These are phyloP conservation scores for Mycena vulgaris DNA, from an alignment of 768 basidiomycete species.

Conservation along the genomic window DNA sequence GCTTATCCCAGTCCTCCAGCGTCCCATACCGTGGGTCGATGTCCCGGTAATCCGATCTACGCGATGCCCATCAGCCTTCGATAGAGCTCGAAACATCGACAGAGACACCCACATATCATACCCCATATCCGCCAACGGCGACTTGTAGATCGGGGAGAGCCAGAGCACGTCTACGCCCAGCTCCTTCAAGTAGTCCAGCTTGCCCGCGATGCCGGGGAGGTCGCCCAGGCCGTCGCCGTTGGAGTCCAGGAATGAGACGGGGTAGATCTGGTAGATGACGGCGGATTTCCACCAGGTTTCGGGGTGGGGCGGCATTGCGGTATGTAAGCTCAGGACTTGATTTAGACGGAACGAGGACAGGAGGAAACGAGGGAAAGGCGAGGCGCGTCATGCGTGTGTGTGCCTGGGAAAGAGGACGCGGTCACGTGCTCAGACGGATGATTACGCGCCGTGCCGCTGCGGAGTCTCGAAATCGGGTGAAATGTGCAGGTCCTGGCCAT, in stretches of 20 bases:
- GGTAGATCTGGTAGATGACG: slow-evolving; percentile 79
- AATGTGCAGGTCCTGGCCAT: too few relatives aligned
- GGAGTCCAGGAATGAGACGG: slow-evolving; percentile 79
- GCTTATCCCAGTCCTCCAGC: slow-evolving; percentile 70
- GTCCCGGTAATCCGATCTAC: slow-evolving; percentile 74
- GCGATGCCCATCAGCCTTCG: not conserved
- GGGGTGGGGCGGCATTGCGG: not conserved
- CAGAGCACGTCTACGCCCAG: slow-evolving; percentile 80
- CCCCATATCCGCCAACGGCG: slow-evolving; percentile 81
- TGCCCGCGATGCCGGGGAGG: slow-evolving; percentile 73
- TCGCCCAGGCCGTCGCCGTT: slow-evolving; percentile 82
- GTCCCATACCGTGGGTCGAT: slow-evolving; percentile 79
- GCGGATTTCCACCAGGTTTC: slow-evolving; percentile 71
- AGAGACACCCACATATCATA: slow-evolving; percentile 70
- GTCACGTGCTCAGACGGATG: too few relatives aligned
- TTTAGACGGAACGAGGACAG: too few relatives aligned
- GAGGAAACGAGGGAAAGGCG: too few relatives aligned
- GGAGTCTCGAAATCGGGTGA: too few relatives aligned
- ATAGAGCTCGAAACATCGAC: too few relatives aligned
- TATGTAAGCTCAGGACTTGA: too few relatives aligned
- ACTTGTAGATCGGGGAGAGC: slow-evolving; percentile 81
- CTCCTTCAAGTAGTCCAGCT: slow-evolving; percentile 78
- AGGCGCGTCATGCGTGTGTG: too few relatives aligned
- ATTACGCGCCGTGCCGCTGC: too few relatives aligned
- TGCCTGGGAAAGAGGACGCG: too few relatives aligned